A percentile compares a stretch with the other conserved stretches of the same genome.
Evolutionary conservation across 2,329 filamentous ascomycete genomes (phyloP).

Genomic region (Diplodia seriata): DNA sequence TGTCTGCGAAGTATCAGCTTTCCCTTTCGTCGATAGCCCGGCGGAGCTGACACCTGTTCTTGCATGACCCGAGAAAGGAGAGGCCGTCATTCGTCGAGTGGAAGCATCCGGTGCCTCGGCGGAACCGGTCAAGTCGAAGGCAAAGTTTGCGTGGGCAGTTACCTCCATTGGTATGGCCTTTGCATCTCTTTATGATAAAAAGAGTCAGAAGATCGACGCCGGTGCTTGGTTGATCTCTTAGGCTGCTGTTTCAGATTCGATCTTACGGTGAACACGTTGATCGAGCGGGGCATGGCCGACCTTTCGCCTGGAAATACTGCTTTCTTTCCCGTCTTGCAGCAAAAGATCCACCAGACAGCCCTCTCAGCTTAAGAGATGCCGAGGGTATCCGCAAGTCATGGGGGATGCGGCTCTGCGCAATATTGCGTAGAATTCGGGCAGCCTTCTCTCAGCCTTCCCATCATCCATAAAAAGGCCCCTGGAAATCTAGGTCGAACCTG

Average conservation of each 20-base stretch:
- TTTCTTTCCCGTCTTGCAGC: not conserved
- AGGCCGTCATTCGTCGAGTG: not conserved
- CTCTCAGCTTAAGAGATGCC: not conserved
- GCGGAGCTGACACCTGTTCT: not conserved
- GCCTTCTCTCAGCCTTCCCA: not conserved
- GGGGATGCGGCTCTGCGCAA: not conserved
- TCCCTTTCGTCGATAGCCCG: not conserved
- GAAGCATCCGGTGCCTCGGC: not conserved
- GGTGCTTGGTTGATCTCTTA: too few relatives aligned
- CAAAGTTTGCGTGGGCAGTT: not conserved
- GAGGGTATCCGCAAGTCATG: not conserved
- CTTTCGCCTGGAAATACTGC: not conserved
- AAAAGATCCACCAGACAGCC: not conserved
- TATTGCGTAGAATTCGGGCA: not conserved
- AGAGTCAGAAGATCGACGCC: not conserved
- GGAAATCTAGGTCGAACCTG: not conserved
- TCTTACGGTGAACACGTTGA: conserved; percentile 1
- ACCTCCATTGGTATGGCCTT: not conserved
- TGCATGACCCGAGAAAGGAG: not conserved
- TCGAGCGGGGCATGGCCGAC: not conserved
- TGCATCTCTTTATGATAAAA: not conserved
- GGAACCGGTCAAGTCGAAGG: not conserved
- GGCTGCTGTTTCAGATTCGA: not conserved
- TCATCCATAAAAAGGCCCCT: not conserved
- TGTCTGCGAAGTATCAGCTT: not conserved